These are phyloP conservation scores for Aspergillus sclerotioniger DNA, from an alignment of 495 filamentous ascomycete genomes.

Conservation along the genomic window DNA sequence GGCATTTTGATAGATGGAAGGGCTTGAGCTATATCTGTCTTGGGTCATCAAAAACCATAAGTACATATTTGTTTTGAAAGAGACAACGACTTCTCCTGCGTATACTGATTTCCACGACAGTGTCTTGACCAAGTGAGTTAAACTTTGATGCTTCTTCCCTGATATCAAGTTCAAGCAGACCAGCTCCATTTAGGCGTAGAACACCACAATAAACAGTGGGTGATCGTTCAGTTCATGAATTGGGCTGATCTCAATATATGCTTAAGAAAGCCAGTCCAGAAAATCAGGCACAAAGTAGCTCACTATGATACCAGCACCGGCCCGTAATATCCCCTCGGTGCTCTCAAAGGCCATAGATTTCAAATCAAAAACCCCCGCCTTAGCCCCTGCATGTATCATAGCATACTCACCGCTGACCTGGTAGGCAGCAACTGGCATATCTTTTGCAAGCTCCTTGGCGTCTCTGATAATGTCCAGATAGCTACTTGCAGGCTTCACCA, in stretches of 20 bases:
- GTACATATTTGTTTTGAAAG: too few relatives aligned
- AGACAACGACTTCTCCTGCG: too few relatives aligned
- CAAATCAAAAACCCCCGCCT: slow-evolving; percentile 96
- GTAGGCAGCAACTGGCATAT: slow-evolving; percentile 91
- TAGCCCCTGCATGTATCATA: slow-evolving; percentile 95
- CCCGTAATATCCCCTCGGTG: slow-evolving; percentile 87
- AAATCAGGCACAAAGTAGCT: slow-evolving; percentile 95
- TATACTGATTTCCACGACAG: too few relatives aligned
- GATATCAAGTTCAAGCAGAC: too few relatives aligned
- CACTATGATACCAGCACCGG: slow-evolving; percentile 87
- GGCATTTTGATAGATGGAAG: too few relatives aligned
- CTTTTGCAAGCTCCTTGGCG: slow-evolving; percentile 86
- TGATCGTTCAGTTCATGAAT: too few relatives aligned
- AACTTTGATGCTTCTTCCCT: too few relatives aligned
- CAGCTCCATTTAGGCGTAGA: too few relatives aligned
- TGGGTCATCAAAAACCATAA: too few relatives aligned
- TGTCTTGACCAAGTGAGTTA: too few relatives aligned
- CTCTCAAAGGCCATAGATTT: slow-evolving; percentile 94
- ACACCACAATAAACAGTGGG: background rate
- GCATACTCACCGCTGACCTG: slow-evolving; percentile 97
- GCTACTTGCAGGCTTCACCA: slow-evolving; percentile 95
- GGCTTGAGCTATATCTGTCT: too few relatives aligned
- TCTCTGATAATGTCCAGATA: slow-evolving; percentile 96
- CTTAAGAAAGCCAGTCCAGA: slow-evolving; percentile 70
- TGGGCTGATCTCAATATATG: background rate